phyloP scores from a whole-genome alignment of 805 yeast genomes.

The Yarrowia hollandica region DNA sequence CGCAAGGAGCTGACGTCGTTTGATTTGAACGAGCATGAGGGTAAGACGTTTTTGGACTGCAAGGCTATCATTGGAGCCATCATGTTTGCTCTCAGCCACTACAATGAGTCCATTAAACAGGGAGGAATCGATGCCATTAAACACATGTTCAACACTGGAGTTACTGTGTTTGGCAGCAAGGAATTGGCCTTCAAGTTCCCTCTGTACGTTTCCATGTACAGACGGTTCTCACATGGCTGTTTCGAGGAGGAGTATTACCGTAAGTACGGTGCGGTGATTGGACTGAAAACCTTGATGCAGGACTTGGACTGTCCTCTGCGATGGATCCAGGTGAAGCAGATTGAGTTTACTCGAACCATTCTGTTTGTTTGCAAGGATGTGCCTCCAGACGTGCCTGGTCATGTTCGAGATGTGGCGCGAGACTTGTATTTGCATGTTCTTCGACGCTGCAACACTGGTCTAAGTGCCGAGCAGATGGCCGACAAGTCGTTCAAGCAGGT shows the following conservation, averaged over 20 bases:
- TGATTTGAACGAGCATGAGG: constrained; percentile 76
- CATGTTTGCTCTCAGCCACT: constrained; percentile 75
- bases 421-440: constrained; percentile 64
- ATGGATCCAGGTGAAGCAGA: constrained; percentile 76
- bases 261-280: constrained; percentile 86
- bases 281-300: constrained; percentile 69
- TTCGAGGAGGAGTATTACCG: constrained; percentile 84
- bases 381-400: constrained; percentile 81
- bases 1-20: constrained; percentile 66
- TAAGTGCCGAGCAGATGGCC: constrained; percentile 62
- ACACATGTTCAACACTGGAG: constrained; percentile 60
- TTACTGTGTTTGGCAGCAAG: constrained; percentile 62
- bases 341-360: constrained; percentile 81
- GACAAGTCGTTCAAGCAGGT: constrained; percentile 76
- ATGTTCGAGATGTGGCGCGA: constrained; percentile 71
- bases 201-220: constrained; percentile 70
- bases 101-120: constrained; percentile 65
- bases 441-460: constrained; percentile 61
- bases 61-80: constrained; percentile 72
- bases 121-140: constrained; percentile 70
- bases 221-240: constrained; percentile 85
- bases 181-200: constrained; percentile 72
- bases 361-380: constrained; percentile 89
- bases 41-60: constrained; percentile 66
- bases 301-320: constrained; percentile 65